Evolutionary conservation across 202 grass and related monocot species (phyloP), one percentile per base, ranked within the genome.

Genomic region (Panicum virgatum): DNA sequence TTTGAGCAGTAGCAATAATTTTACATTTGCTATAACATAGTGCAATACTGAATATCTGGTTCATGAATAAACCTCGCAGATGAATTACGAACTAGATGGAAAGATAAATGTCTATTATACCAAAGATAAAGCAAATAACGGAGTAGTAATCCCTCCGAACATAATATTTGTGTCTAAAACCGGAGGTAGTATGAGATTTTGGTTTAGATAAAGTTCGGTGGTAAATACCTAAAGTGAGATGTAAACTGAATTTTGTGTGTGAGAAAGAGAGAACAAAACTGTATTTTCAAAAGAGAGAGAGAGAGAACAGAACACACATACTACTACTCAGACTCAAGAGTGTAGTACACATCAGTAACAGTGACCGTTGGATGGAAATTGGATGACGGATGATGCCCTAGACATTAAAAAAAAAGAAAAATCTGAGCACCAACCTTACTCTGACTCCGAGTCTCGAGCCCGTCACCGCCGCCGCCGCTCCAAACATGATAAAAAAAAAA

Each of bases 371-470:
- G 29, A 79, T 66, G 13, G 7, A 66, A 36, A 15, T 23, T 51
- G 6, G 20, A 78, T 37, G 3, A 36, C 36, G 20, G 11, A 34
- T 23, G 20, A 16, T 40, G 51, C 32, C 32, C 50, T 57, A 38
- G 16, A 20, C 46, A 10, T 29, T 42, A 7, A 38, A 73, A n/a
- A 54, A 73, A 38, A 76, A 54, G 54, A 38, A 76, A 29, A 61
- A 44, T 22, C 19, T 37, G 30, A 26, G 11, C 56, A 6, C 30
- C 44, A 65, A 52, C 32, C 46, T 26, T 30, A 16, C 30, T 52
- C 32, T 57, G 53, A 22, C 57, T 29, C 61, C n/a, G 75, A 34
- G 42, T 38, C 62, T 61, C 62, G 76, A 65, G 27, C 61, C 58
- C 59, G 11, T 4, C 26, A 6, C 11, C 40, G 22, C 44, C 76